Evolutionary conservation across 495 filamentous ascomycete genomes (phyloP).

Genomic region (Hapsidospora chrysogenum): DNA sequence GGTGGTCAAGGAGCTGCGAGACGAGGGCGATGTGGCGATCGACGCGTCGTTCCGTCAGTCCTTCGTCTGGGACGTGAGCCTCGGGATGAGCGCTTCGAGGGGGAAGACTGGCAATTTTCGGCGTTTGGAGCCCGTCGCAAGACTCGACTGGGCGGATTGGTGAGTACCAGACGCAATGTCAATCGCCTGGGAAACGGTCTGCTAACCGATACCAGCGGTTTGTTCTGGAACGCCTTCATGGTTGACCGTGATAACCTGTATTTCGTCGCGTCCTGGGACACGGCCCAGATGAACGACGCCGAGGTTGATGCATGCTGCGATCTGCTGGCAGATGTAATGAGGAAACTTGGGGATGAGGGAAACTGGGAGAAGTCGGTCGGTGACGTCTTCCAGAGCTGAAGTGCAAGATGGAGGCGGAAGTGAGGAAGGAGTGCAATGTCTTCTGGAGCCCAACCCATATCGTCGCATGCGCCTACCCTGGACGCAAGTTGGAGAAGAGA

Average conservation of each 20-base stretch:
- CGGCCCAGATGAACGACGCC: constrained; percentile 7
- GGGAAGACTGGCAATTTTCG: constrained; percentile 1
- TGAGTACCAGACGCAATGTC: background rate
- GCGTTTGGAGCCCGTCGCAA: constrained; percentile 4
- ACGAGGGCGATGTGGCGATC: constrained; percentile 5
- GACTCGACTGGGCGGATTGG: constrained; percentile 10
- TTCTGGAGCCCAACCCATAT: too few species aligned
- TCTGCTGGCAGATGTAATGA: constrained; percentile 1
- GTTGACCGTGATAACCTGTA: constrained; percentile 6
- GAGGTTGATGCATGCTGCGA: constrained; percentile 5
- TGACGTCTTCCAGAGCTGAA: too few species aligned
- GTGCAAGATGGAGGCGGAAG: too few species aligned
- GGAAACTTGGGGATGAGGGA: background rate
- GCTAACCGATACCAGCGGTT: constrained; percentile 2
- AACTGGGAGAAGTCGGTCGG: constrained; percentile 3
- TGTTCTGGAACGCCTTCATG: constrained; percentile 9
- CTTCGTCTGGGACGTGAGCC: constrained; percentile 9
- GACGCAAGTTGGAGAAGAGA: too few species aligned
- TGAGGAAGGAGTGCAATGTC: too few species aligned
- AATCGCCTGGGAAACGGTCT: background rate
- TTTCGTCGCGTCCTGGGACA: constrained; percentile 10
- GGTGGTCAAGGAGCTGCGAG: constrained; percentile 7
- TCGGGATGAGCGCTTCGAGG: constrained; percentile 1
- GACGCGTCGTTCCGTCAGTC: constrained; percentile 7
- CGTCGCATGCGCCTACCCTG: too few species aligned